Percentiles rank a stretch among this genome's conserved stretches.
phyloP scores from a whole-genome alignment of 192 early-diverging fungal species.

The Entomortierella parvispora region DNA sequence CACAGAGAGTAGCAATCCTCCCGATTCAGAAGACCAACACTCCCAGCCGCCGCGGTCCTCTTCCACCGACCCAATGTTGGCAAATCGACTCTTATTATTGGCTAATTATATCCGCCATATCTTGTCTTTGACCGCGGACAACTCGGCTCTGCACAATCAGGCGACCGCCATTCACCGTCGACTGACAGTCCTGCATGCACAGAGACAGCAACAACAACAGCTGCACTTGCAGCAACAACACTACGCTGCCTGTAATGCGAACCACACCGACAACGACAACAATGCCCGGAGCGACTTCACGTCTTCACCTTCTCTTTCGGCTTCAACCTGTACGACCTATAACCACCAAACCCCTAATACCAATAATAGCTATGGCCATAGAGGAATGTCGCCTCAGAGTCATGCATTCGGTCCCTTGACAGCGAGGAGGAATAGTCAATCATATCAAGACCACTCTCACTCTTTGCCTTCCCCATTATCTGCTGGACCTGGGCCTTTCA shows the following conservation, averaged over 20 bases:
- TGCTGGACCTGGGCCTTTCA: conserved; percentile 22
- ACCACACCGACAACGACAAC: no score
- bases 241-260: conserved; percentile 1
- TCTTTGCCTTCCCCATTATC: background rate
- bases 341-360: no score
- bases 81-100: conserved; percentile 26
- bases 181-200: background rate
- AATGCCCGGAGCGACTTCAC: no score
- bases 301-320: no score
- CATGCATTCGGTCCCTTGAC: background rate
- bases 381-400: no score
- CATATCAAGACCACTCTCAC: no score
- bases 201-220: background rate
- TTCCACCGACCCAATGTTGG: conserved; percentile 4
- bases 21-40: background rate
- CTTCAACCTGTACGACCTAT: no score
- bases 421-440: no score
- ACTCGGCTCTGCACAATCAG: conserved; percentile 9
- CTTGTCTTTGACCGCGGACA: conserved; percentile 26
- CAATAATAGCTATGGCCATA: background rate
- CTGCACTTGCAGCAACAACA: no score
- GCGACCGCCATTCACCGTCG: background rate
- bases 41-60: background rate
- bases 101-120: conserved; percentile 50
- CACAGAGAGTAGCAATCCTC: no score